Evolutionary conservation across 2,329 filamentous ascomycete genomes (phyloP), one percentile per base, ranked within the genome.

Genomic region (Fusarium sp.): DNA sequence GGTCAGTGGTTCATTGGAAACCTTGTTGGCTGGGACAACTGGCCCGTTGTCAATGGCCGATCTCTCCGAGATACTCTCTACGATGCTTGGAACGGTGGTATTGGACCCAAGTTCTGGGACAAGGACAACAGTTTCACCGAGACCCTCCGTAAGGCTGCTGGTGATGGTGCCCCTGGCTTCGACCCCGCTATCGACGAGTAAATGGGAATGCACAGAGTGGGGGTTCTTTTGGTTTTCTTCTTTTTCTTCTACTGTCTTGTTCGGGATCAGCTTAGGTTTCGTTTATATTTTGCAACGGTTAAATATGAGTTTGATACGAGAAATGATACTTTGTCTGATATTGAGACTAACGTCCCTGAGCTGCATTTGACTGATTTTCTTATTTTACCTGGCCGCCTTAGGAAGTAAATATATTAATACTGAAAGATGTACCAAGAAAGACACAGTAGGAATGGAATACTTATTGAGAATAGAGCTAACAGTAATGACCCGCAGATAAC

Each of bases 1-100:
- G 76, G 77, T 0, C 59, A 72, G 19, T 80, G 78, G 78, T 78
- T 77, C 51, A 59, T 73, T 1, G 76, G 67, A 1, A 53, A 67
- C 21, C 68, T 79, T 9, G 49, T 65, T 12, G 62, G 62, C 1
- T 65, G 62, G 62, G 54, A 65, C 14, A 60, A 65, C 55, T 65
- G 62, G 62, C 62, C 62, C 24, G 77, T 79, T 21, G 44, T 60
- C 3, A 55, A 65, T 6, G 62, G 62, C 1, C 38, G 47, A 23
- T 55, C 47, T 30, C 40, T 65, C 1, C 34, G 62, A 30, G 62
- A 65, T n/a, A 19, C 20, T 4, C 20, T 65, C 9, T 65, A 34
- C 11, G 53, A 65, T 32, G 48, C 62, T 21, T 65, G 60, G 60
- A 53, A 54, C 2, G 47, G 53, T 4, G 62, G 60, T 21, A 21